Base-by-base conservation (phyloP, 2,329 filamentous ascomycete species). In the Aureobasidium subglaciale region DNA sequence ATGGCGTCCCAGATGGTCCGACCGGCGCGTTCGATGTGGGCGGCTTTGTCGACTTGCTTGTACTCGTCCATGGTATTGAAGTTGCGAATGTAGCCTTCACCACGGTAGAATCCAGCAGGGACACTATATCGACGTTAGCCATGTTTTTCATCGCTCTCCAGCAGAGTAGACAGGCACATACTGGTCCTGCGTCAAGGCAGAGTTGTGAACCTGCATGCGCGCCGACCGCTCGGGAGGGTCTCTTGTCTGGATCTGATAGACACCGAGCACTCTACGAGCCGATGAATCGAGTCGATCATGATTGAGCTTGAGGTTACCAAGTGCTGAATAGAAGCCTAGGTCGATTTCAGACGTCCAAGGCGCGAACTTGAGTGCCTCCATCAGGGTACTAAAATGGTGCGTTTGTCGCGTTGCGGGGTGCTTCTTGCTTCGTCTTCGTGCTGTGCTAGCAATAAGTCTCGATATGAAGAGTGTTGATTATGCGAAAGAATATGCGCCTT, bases 251-350 rank as follows among this genome's bases (percentile, higher is more conserved):
- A 93, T 84, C 72, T 96, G 90, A 70, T 99, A 99, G 40, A 96
- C 74, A 4, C 93, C 93, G 27, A 95, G 78, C 2, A 97, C 80
- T 58, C 86, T 85, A 41, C 92, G 87, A 22, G 90, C 88, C 9
- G 91, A 95, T 71, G 95, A 92, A 74, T 96, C 88, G 50, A 99
- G 88, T 73, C 91, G 96, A 75, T 96, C 93, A 79, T 95, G 86
- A 70, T 97, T 90, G 68, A 99, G 90, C 74, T 99, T 99, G 62
- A 87, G 87, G 5, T 86, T 84, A 58, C 95, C 93, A n/a, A 99
- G 82, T 5, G 90, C 86, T 42, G 88, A 87, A 70, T 96, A 99
- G 73, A 99, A 99, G 41, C 90, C 89, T 40, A 97, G 79, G 69
- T 99, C 93, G 67, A 97, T 90, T 73, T 96, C 90, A 46, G 92